phyloP scores from a whole-genome alignment of 371 early-diverging fungal genomes.

The Mortierella sp. region DNA sequence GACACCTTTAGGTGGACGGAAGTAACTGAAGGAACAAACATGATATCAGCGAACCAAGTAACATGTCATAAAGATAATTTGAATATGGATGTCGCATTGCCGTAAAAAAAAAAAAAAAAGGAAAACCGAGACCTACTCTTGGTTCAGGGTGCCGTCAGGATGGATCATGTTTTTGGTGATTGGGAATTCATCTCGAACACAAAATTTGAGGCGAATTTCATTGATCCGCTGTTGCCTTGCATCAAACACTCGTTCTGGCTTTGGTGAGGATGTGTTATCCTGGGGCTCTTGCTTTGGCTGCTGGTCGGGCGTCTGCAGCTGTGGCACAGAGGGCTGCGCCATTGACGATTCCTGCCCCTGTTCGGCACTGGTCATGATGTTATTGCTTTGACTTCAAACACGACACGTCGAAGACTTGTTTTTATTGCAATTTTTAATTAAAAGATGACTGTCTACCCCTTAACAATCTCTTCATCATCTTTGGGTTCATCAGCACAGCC shows the following conservation, averaged over 20 bases:
- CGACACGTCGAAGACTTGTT: background rate
- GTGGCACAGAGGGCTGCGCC: background rate
- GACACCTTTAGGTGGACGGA: constrained; percentile 81
- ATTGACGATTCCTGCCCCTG: constrained; percentile 15
- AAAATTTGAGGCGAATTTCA: constrained; percentile 85
- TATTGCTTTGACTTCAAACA: background rate
- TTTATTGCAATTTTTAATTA: background rate
- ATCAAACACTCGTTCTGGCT: constrained; percentile 44
- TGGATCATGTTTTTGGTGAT: constrained; percentile 85
- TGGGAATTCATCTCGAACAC: constrained; percentile 83
- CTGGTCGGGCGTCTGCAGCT: constrained; percentile 6
- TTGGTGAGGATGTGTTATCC: constrained; percentile 15
- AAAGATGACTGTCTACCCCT: background rate
- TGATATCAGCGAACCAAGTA: background rate
- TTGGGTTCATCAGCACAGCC: constrained; percentile 79
- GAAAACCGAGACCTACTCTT: constrained; percentile 71
- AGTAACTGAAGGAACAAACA: constrained; percentile 67
- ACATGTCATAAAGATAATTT: background rate
- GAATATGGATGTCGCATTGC: background rate
- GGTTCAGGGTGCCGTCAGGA: constrained; percentile 86
- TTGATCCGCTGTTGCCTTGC: constrained; percentile 81
- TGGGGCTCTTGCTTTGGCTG: constrained; percentile 14
- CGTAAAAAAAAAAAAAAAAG: constrained; percentile 1
- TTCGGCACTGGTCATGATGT: constrained; percentile 15
- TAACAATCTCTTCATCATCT: constrained; percentile 2